These are phyloP conservation scores for Wickerhamiella musiphila DNA, from an alignment of 805 yeast species.

Conservation along the genomic window DNA sequence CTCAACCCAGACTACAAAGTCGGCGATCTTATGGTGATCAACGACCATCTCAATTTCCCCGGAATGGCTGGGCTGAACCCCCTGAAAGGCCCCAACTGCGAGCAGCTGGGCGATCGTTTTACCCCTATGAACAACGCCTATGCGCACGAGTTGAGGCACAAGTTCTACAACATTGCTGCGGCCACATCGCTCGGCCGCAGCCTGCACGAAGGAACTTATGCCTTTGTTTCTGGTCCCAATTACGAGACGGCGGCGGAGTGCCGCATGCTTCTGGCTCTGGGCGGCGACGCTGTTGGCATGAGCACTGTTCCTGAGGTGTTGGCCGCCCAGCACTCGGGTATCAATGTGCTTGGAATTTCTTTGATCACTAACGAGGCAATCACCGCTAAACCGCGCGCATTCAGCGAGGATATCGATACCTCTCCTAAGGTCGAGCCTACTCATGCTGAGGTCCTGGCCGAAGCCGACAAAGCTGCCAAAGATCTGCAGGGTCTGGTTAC, in stretches of 20 bases:
- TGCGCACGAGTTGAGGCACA: slow-evolving; percentile 49
- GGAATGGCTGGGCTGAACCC: slow-evolving; percentile 85
- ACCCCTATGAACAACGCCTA: slow-evolving; percentile 82
- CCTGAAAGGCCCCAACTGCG: slow-evolving; percentile 71
- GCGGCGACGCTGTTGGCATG: slow-evolving; percentile 96
- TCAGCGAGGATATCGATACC: slow-evolving; percentile 6
- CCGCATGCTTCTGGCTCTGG: slow-evolving; percentile 48
- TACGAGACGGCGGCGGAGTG: slow-evolving; percentile 87
- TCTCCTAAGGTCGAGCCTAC: slow-evolving; percentile 39
- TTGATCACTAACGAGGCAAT: slow-evolving; percentile 76
- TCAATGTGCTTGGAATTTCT: slow-evolving; percentile 69
- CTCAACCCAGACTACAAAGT: slow-evolving; percentile 45
- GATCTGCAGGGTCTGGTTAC: slow-evolving; percentile 59
- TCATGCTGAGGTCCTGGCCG: slow-evolving; percentile 80
- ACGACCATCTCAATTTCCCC: slow-evolving; percentile 79
- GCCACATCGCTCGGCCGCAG: slow-evolving; percentile 33
- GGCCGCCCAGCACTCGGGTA: slow-evolving; percentile 75
- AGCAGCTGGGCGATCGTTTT: slow-evolving; percentile 69
- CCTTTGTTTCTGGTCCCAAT: slow-evolving; percentile 82
- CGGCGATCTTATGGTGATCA: slow-evolving; percentile 82
- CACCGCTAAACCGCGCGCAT: slow-evolving; percentile 20
- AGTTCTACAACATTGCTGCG: slow-evolving; percentile 38
- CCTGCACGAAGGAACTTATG: slow-evolving; percentile 76
- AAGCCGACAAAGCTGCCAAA: slow-evolving; percentile 60
- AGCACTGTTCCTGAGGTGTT: slow-evolving; percentile 93